phyloP scores from a whole-genome alignment of 306 rosid species.

The Astragalus glycyphyllos region DNA sequence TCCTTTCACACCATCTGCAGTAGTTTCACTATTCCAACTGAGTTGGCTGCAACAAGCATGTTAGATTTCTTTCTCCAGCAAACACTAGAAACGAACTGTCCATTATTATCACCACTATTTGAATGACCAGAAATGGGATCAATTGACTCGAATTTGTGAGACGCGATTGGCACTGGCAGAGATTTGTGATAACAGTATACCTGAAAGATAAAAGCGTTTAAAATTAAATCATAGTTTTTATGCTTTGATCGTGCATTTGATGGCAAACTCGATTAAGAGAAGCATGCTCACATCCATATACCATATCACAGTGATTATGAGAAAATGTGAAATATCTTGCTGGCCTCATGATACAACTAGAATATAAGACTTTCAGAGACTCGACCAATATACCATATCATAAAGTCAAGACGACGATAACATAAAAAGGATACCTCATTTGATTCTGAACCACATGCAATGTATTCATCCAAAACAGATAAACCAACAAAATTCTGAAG shows the following conservation, averaged over 20 bases:
- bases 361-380: not conserved
- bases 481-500: conserved; percentile 77
- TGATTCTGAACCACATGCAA: conserved; percentile 82
- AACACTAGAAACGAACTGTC: conserved; percentile 76
- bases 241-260: conserved; percentile 13
- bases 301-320: not conserved
- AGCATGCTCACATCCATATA: conserved; percentile 12
- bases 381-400: conserved; percentile 1
- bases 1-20: conserved; percentile 60
- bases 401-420: not conserved
- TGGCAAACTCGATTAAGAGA: conserved; percentile 10
- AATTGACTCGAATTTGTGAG: conserved; percentile 58
- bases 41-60: conserved; percentile 71
- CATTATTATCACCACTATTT: conserved; percentile 46
- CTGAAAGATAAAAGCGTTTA: conserved; percentile 50
- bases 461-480: conserved; percentile 68
- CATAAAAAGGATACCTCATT: conserved; percentile 61
- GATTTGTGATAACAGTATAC: conserved; percentile 70
- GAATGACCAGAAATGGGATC: conserved; percentile 63
- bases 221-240: conserved; percentile 33
- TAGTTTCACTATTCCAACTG: conserved; percentile 68
- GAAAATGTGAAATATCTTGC: conserved; percentile 6
- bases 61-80: conserved; percentile 74
- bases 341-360: conserved; percentile 16
- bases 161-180: conserved; percentile 65